phyloP scores from a whole-genome alignment of 1,284 basidiomycete species.

The Rhodotorula sp. region DNA sequence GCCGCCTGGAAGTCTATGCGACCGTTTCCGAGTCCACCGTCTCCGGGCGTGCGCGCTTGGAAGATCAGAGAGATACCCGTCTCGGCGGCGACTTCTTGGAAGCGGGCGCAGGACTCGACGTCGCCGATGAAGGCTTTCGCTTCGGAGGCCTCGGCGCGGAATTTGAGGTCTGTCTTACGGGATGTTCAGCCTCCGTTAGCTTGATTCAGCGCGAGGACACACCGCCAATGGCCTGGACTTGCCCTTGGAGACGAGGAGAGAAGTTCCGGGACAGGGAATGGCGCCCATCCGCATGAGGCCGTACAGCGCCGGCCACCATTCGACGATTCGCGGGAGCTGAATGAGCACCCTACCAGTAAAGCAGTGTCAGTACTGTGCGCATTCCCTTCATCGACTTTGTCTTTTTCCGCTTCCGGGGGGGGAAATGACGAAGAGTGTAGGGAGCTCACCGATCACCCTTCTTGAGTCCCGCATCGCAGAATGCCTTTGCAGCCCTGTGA shows the following conservation, averaged over 20 bases:
- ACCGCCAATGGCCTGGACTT: neutral
- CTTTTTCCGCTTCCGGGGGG: too few relatives aligned
- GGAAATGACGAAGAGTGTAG: neutral
- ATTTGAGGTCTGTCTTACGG: constrained; percentile 27
- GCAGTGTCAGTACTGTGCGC: neutral
- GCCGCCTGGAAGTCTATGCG: constrained; percentile 23
- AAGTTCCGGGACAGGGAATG: constrained; percentile 33
- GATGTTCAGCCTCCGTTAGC: neutral
- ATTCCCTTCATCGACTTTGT: neutral
- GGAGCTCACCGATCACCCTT: constrained; percentile 37
- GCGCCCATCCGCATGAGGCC: constrained; percentile 36
- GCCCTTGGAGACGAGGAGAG: constrained; percentile 39
- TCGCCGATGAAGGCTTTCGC: constrained; percentile 38
- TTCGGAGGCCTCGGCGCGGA: constrained; percentile 21
- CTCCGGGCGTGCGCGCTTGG: constrained; percentile 20
- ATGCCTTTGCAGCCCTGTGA: constrained; percentile 25
- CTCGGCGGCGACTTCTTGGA: constrained; percentile 20
- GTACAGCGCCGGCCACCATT: constrained; percentile 33
- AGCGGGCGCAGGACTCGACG: constrained; percentile 14
- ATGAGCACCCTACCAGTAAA: constrained; percentile 12
- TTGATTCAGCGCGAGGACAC: neutral
- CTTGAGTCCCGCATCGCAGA: constrained; percentile 24
- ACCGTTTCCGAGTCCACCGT: neutral
- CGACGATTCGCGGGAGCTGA: constrained; percentile 18
- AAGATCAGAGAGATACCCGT: constrained; percentile 25